phyloP scores from a whole-genome alignment of 306 rosid species.

The peach (Prunus persica) region DNA sequence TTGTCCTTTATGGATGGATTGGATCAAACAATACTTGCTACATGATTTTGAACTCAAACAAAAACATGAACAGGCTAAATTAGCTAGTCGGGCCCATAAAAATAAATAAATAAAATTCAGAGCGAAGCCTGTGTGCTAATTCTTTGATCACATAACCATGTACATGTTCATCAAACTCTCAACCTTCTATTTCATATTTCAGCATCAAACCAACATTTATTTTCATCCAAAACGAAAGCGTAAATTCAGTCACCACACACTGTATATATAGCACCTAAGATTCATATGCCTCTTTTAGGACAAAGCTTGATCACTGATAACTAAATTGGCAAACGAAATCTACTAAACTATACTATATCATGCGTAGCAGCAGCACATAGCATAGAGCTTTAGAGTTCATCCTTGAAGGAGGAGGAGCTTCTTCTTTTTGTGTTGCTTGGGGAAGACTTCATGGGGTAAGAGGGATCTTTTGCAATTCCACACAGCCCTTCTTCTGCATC shows the following conservation, averaged over 20 bases:
- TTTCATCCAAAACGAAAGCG: not conserved
- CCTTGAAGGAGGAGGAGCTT: conserved; percentile 8
- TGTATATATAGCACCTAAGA: not conserved
- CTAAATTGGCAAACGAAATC: not conserved
- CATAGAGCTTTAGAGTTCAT: not conserved
- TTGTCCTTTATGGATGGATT: no score
- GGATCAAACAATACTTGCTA: no score
- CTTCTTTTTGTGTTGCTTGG: not conserved
- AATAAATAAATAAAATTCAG: no score
- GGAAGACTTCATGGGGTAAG: conserved; percentile 30
- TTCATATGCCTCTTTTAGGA: not conserved
- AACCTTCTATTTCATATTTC: conserved; percentile 1
- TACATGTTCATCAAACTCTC: not conserved
- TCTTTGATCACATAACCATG: not conserved
- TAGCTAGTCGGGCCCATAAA: no score
- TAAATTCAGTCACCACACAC: not conserved
- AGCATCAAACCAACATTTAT: not conserved
- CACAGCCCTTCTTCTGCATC: conserved; percentile 26
- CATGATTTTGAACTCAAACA: no score
- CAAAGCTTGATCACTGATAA: not conserved
- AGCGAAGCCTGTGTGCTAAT: no score
- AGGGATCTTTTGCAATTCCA: conserved; percentile 42
- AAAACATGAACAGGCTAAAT: no score
- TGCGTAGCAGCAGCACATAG: no score
- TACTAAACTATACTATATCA: not conserved